Evolutionary conservation across 2,329 filamentous ascomycete genomes (phyloP).

Genomic region (Cryphonectria radicalis): DNA sequence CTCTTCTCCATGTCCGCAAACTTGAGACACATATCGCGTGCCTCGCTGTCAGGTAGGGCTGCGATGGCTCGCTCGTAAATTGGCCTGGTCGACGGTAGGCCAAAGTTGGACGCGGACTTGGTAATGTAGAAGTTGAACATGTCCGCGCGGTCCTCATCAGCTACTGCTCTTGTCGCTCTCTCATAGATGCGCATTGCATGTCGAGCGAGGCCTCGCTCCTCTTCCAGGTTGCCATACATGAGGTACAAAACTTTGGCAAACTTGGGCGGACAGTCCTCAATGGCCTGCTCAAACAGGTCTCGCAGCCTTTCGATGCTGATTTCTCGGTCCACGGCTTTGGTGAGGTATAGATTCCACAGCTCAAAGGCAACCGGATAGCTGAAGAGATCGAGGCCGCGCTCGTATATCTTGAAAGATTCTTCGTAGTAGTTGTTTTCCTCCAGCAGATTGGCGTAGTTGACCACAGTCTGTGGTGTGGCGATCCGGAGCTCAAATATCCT

Average conservation of each 20-base stretch:
- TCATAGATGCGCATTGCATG: conserved; percentile 99
- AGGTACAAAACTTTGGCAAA: conserved; percentile 96
- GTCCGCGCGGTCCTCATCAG: conserved; percentile 90
- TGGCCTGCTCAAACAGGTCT: conserved; percentile 95
- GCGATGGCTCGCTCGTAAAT: conserved; percentile 97
- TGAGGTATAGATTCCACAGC: conserved; percentile 97
- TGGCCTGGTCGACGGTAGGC: conserved; percentile 87
- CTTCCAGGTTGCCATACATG: conserved; percentile 97
- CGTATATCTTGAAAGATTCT: conserved; percentile 97
- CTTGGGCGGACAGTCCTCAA: conserved; percentile 91
- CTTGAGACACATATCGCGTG: conserved; percentile 97
- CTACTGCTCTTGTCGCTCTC: conserved; percentile 89
- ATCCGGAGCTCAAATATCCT: conserved; percentile 98
- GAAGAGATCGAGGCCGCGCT: conserved; percentile 96
- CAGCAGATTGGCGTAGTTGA: conserved; percentile 95
- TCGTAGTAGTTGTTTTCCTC: conserved; percentile 96
- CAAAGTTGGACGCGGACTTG: conserved; percentile 97
- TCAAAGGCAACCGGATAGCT: conserved; percentile 98
- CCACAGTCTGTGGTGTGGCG: conserved; percentile 95
- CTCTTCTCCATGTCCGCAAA: conserved; percentile 74
- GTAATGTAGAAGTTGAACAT: conserved; percentile 99
- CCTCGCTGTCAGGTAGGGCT: conserved; percentile 89
- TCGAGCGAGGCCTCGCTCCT: conserved; percentile 89
- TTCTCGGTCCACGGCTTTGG: conserved; percentile 94
- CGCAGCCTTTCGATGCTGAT: conserved; percentile 92